phyloP scores from a whole-genome alignment of 768 basidiomycete species.

The Leccinum subtestaceum region DNA sequence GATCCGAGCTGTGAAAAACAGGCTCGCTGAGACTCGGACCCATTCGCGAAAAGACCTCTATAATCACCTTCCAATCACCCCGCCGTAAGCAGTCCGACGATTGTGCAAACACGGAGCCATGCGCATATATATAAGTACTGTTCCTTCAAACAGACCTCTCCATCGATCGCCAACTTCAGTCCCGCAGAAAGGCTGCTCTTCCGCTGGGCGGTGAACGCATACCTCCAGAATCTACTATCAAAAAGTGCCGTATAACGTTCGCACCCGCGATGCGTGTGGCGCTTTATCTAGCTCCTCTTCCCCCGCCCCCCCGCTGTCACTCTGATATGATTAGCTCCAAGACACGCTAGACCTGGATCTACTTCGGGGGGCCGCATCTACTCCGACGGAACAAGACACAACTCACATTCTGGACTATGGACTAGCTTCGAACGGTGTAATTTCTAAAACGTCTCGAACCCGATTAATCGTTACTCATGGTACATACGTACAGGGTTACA shows the following conservation, averaged over 20 bases:
- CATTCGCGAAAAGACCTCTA: slow-evolving; percentile 6
- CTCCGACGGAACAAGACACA: neutral
- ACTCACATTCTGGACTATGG: neutral
- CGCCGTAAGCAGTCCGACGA: neutral
- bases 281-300: neutral
- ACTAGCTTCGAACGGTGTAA: neutral
- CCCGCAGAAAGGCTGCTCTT: neutral
- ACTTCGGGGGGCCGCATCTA: neutral
- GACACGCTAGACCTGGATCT: neutral
- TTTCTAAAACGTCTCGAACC: neutral
- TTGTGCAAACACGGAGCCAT: neutral
- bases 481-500: neutral
- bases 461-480: neutral
- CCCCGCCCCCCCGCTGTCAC: no score
- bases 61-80: neutral
- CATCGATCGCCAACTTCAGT: neutral
- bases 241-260: neutral
- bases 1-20: neutral
- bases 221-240: neutral
- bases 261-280: neutral
- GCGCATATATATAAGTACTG: neutral
- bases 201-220: neutral
- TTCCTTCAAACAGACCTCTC: neutral
- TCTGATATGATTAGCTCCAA: neutral
- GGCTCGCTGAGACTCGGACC: neutral